A percentile compares a stretch with the other conserved stretches of the same genome.
phyloP scores from a whole-genome alignment of 1,139 yeast species.

The Blastobotrys illinoisensis region DNA sequence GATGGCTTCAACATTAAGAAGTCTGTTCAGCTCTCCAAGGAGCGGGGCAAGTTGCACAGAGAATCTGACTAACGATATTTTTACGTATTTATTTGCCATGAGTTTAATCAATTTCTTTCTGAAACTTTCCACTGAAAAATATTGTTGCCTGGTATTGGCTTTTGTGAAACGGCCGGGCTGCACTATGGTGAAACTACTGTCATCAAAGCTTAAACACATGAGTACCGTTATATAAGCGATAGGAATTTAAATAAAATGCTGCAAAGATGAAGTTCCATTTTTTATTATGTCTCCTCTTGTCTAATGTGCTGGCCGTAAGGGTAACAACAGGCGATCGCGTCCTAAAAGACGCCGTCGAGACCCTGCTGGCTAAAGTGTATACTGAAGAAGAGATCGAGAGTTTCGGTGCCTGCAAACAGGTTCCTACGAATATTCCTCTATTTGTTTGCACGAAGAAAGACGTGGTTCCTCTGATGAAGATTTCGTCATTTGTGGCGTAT shows the following conservation, averaged over 20 bases:
- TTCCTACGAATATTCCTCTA: neutral
- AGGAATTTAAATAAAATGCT: neutral
- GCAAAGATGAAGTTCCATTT: neutral
- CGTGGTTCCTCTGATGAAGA: constrained; percentile 2
- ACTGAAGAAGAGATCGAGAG: neutral
- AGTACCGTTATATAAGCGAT: neutral
- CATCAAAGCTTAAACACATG: neutral
- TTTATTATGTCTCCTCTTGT: neutral
- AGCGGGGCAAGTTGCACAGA: constrained; percentile 3
- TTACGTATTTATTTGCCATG: neutral
- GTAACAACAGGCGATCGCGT: neutral
- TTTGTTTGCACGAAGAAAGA: constrained; percentile 1
- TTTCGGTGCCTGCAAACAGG: neutral
- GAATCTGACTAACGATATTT: constrained; percentile 2
- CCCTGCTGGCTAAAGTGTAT: neutral
- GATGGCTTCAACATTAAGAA: constrained; percentile 81
- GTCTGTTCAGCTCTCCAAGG: constrained; percentile 40
- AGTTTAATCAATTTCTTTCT: neutral
- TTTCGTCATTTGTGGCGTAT: constrained; percentile 14
- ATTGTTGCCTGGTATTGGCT: no score
- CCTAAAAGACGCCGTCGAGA: neutral
- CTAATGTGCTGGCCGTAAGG: neutral
- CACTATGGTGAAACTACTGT: neutral
- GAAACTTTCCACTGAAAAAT: no score
- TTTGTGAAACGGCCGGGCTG: no score